Percentiles rank a stretch among this genome's conserved stretches.
Evolutionary conservation across 768 basidiomycete genomes (phyloP).

Genomic region (Pisolithus marmoratus): DNA sequence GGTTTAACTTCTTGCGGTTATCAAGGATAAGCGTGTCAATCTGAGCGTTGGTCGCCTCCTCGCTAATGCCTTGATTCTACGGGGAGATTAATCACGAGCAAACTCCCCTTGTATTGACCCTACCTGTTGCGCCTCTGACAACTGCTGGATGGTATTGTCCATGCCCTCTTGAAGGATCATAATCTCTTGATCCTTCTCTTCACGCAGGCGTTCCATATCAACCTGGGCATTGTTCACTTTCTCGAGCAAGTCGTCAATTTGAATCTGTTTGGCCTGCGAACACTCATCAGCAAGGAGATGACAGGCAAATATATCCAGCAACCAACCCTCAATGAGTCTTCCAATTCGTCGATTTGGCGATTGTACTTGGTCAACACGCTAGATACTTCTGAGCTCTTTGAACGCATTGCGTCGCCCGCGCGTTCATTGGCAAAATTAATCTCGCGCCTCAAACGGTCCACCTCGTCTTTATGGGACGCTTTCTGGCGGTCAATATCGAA

Average conservation of each 20-base stretch:
- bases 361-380: conserved; percentile 88
- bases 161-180: conserved; percentile 92
- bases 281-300: conserved; percentile 10
- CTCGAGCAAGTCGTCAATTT: conserved; percentile 86
- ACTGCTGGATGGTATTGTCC: conserved; percentile 84
- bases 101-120: conserved; percentile 1
- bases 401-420: conserved; percentile 88
- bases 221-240: conserved; percentile 71
- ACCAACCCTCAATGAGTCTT: conserved; percentile 85
- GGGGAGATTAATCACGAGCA: conserved; percentile 2
- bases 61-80: conserved; percentile 77
- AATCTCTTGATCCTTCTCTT: conserved; percentile 98
- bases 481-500: conserved; percentile 95
- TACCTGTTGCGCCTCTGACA: conserved; percentile 85
- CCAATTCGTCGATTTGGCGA: conserved; percentile 92
- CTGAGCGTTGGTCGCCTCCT: conserved; percentile 92
- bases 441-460: conserved; percentile 88
- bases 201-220: conserved; percentile 77
- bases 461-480: conserved; percentile 90
- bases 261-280: conserved; percentile 83
- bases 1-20: conserved; percentile 94
- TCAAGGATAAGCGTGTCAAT: conserved; percentile 96
- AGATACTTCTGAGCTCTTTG: conserved; percentile 92
- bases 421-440: conserved; percentile 94
- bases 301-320: not conserved